A percentile compares a stretch with the other conserved stretches of the same genome.
phyloP scores from a whole-genome alignment of 2,329 filamentous ascomycete genomes.

The Beauveria caledonica region DNA sequence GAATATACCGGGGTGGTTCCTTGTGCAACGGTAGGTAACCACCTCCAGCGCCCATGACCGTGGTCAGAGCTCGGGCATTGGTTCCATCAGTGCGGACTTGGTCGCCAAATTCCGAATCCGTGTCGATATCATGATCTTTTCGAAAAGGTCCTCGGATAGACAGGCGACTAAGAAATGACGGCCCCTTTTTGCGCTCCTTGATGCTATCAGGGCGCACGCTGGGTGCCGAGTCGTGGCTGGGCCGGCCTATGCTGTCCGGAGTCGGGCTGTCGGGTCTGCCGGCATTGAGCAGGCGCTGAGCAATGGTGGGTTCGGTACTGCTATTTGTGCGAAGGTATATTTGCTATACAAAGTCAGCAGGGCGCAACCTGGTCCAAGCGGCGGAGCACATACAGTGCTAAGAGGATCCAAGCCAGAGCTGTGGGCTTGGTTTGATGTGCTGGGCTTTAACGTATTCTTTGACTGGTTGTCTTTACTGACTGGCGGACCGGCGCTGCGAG shows the following conservation, averaged over 20 bases:
- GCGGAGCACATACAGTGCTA: constrained; percentile 23
- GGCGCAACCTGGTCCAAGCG: background rate
- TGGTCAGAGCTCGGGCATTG: constrained; percentile 75
- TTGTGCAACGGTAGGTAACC: constrained; percentile 83
- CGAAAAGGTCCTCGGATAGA: constrained; percentile 67
- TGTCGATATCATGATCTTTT: constrained; percentile 54
- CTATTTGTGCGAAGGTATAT: constrained; percentile 32
- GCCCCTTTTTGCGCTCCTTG: constrained; percentile 57
- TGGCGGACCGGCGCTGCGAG: constrained; percentile 3
- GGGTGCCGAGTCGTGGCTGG: constrained; percentile 34
- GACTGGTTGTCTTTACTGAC: constrained; percentile 22
- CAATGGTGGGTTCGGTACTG: constrained; percentile 36
- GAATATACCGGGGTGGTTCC: constrained; percentile 84
- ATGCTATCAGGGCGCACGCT: constrained; percentile 2
- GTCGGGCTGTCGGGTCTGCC: constrained; percentile 44
- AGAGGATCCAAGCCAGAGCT: constrained; percentile 29
- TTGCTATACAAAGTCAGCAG: constrained; percentile 22
- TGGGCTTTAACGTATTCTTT: constrained; percentile 21
- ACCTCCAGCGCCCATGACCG: constrained; percentile 56
- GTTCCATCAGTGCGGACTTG: constrained; percentile 55
- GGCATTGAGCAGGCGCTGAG: constrained; percentile 45
- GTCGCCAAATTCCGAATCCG: constrained; percentile 32
- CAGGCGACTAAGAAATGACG: constrained; percentile 80
- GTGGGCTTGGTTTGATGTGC: constrained; percentile 18
- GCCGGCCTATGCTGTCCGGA: constrained; percentile 31